These are phyloP conservation scores for Boletellus sp. DNA, from an alignment of 768 basidiomycete species.

Conservation along the genomic window DNA sequence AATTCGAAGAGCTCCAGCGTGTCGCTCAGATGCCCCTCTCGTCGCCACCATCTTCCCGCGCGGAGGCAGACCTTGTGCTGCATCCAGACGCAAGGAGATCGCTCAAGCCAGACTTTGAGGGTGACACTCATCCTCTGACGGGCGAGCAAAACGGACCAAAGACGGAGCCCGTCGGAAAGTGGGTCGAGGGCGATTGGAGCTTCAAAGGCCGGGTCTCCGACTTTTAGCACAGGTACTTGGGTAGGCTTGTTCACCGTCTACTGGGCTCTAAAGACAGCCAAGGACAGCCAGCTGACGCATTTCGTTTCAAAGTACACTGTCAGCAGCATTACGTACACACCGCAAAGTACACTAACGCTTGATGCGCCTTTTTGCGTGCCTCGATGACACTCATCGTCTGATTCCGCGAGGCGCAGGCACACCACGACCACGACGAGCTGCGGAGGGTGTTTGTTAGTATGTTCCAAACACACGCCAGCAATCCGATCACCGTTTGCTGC, in stretches of 20 bases:
- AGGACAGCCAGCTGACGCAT: too few species aligned
- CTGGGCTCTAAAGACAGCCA: too few species aligned
- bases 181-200: conserved; percentile 81
- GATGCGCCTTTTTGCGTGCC: conserved; percentile 6
- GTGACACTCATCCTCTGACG: conserved; percentile 75
- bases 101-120: conserved; percentile 67
- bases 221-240: conserved; percentile 45
- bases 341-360: conserved; percentile 6
- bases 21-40: conserved; percentile 47
- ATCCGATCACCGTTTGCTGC: conserved; percentile 69
- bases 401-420: conserved; percentile 75
- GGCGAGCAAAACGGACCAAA: conserved; percentile 89
- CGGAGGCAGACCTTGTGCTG: conserved; percentile 42
- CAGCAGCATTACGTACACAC: conserved; percentile 15
- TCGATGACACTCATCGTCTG: conserved; percentile 52
- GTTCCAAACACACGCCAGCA: not conserved
- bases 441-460: conserved; percentile 12
- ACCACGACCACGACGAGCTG: conserved; percentile 86
- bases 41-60: not conserved
- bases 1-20: conserved; percentile 81
- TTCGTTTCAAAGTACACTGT: conserved; percentile 4
- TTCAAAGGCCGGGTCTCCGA: conserved; percentile 87
- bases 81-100: conserved; percentile 71
- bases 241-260: not conserved
- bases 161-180: conserved; percentile 68